Conservation (phyloP, 495 filamentous ascomycete genomes). For the Jackrogersella minutella region DNA sequence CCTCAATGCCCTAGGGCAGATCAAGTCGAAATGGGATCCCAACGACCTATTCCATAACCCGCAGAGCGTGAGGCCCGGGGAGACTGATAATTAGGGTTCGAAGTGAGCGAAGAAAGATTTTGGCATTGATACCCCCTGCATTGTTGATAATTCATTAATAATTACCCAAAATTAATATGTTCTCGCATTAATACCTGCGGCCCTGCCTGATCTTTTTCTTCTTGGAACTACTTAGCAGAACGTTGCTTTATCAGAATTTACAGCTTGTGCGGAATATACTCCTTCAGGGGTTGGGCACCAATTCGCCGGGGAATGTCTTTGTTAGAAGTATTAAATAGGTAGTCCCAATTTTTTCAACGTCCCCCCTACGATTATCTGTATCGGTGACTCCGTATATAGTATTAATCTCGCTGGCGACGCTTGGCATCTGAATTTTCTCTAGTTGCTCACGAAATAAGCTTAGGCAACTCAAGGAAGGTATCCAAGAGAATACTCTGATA, state of each 20-base stretch:
- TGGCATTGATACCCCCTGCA: constrained; percentile 35
- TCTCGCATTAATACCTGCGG: background rate
- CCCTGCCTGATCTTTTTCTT: too few species aligned
- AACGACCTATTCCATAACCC: constrained; percentile 68
- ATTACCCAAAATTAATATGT: constrained; percentile 19
- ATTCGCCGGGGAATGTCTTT: background rate
- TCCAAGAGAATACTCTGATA: background rate
- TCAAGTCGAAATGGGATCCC: constrained; percentile 67
- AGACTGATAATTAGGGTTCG: constrained; percentile 44
- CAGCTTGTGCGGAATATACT: background rate
- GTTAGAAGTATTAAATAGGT: background rate
- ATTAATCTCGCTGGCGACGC: background rate
- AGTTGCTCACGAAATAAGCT: background rate
- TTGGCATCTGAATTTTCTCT: background rate
- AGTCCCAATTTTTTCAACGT: background rate
- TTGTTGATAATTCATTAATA: constrained; percentile 32
- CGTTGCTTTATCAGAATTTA: background rate
- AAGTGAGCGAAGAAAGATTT: constrained; percentile 10
- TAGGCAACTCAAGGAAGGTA: background rate
- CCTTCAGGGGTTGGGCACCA: background rate
- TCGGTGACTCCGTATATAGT: background rate
- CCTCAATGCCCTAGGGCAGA: constrained; percentile 53
- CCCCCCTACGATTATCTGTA: background rate
- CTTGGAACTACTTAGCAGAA: too few species aligned
- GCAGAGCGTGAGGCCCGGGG: constrained; percentile 60